phyloP scores from a whole-genome alignment of 306 rosid species.

The Quercus gilva region DNA sequence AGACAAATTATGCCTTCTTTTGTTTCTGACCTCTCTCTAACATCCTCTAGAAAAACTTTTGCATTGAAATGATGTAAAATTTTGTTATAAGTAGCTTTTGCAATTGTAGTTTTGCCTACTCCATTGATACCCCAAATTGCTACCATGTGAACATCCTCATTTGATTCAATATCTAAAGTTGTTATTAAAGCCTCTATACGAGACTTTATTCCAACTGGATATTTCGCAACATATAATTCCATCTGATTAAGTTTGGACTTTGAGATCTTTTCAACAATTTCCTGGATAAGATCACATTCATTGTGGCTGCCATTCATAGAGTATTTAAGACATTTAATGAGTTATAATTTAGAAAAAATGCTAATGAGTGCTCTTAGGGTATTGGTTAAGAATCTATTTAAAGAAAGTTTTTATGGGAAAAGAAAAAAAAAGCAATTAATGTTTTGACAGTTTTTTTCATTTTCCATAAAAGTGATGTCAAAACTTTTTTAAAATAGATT shows the following conservation, averaged over 20 bases:
- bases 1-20: not conserved
- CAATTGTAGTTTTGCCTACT: constrained; percentile 2
- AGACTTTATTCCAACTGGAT: constrained; percentile 4
- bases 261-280: not conserved
- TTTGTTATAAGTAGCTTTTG: not conserved
- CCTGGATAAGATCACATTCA: not conserved
- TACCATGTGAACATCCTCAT: not conserved
- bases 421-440: too few relatives aligned
- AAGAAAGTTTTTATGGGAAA: too few relatives aligned
- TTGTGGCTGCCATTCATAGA: not conserved
- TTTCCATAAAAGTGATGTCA: too few relatives aligned
- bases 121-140: not conserved
- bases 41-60: not conserved
- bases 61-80: not conserved
- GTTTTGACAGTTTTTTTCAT: too few relatives aligned
- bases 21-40: not conserved
- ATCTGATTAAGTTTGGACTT: not conserved
- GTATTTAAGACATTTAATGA: too few relatives aligned
- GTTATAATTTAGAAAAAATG: too few relatives aligned
- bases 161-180: not conserved
- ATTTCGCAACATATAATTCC: not conserved
- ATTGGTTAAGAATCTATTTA: too few relatives aligned
- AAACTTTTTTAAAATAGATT: too few relatives aligned
- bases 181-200: not conserved
- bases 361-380: too few relatives aligned